Percentiles rank a stretch among this genome's conserved stretches.
These are phyloP conservation scores for Epichloe hybrida DNA, from an alignment of 2,329 filamentous ascomycete species.

Conservation along the genomic window DNA sequence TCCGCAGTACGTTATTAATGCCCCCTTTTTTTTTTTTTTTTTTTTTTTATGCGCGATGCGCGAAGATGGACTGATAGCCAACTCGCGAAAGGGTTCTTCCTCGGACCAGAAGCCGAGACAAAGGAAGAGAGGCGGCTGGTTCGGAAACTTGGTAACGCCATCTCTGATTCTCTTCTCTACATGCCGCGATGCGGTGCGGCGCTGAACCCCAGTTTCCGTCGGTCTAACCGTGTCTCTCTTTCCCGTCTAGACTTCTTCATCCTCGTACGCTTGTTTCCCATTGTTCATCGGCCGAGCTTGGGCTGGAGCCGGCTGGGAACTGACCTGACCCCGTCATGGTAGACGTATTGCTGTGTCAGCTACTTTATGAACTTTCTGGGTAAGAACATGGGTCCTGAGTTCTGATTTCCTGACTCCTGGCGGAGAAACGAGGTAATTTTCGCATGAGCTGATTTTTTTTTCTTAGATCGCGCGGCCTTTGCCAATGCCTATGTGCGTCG, in stretches of 20 bases:
- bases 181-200: neutral
- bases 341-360: conserved; percentile 45
- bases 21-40: too few relatives aligned
- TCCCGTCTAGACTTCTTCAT: conserved; percentile 32
- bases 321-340: too few relatives aligned
- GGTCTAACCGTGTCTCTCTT: too few relatives aligned
- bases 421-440: conserved; percentile 14
- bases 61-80: neutral
- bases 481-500: neutral
- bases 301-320: too few relatives aligned
- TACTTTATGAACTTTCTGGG: conserved; percentile 42
- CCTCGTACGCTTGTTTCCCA: conserved; percentile 15
- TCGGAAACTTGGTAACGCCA: neutral
- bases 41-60: neutral
- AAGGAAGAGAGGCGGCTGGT: neutral
- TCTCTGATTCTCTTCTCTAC: neutral
- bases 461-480: neutral
- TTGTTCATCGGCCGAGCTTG: too few relatives aligned
- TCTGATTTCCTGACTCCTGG: too few relatives aligned
- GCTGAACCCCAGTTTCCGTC: too few relatives aligned
- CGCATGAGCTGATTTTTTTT: conserved; percentile 31
- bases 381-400: conserved; percentile 12
- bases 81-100: neutral
- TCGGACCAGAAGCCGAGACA: neutral
- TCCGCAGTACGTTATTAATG: too few relatives aligned